Conservation (phyloP, 768 basidiomycete species). For the Macrolepiota dolichaula region DNA sequence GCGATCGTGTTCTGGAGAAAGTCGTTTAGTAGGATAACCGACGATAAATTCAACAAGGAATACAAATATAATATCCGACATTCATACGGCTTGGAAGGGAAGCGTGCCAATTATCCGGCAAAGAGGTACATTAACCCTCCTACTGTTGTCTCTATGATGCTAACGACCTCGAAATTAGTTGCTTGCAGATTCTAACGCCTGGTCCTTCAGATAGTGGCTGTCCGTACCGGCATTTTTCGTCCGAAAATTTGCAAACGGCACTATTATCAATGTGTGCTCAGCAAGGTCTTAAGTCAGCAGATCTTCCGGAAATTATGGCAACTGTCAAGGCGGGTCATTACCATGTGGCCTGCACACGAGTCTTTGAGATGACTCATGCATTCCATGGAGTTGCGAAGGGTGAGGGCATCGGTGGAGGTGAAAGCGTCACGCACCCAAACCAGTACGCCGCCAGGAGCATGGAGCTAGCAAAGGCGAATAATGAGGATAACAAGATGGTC, state of each 20-base stretch:
- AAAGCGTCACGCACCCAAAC: constrained; percentile 93
- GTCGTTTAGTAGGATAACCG: constrained; percentile 75
- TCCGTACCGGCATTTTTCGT: constrained; percentile 86
- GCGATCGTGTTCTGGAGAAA: constrained; percentile 91
- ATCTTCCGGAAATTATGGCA: constrained; percentile 80
- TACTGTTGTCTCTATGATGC: neutral
- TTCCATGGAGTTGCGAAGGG: constrained; percentile 75
- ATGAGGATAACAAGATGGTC: constrained; percentile 42
- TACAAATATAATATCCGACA: constrained; percentile 98
- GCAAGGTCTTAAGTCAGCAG: constrained; percentile 59
- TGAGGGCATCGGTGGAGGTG: constrained; percentile 81
- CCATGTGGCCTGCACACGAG: constrained; percentile 95
- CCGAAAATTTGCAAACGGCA: constrained; percentile 77
- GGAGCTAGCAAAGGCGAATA: constrained; percentile 50
- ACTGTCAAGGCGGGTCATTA: constrained; percentile 79
- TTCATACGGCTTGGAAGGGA: constrained; percentile 91
- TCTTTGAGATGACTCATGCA: constrained; percentile 91
- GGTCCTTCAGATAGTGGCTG: constrained; percentile 76
- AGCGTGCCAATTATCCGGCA: constrained; percentile 90
- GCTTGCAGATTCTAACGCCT: constrained; percentile 78
- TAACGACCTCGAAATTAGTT: constrained; percentile 48
- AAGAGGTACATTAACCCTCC: constrained; percentile 56
- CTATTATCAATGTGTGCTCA: constrained; percentile 66
- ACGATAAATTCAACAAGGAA: constrained; percentile 97
- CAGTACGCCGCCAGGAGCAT: constrained; percentile 78